Conservation (phyloP, 345 rosid species). For the Eucalyptus microcorys region DNA sequence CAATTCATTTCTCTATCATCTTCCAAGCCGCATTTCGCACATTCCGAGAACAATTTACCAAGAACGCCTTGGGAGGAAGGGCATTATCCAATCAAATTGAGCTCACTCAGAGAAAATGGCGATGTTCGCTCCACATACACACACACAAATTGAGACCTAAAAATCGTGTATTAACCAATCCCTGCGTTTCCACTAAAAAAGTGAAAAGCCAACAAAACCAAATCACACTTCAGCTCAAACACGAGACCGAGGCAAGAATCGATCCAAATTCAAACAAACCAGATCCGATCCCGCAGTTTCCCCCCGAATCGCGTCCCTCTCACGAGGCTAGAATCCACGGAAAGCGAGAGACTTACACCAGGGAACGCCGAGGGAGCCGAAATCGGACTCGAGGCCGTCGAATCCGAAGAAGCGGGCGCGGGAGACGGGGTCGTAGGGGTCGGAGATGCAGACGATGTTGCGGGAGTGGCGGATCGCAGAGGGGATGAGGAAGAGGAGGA, state of each 20-base stretch:
- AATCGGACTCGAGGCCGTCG: slow-evolving; percentile 80
- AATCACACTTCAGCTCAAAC: not conserved
- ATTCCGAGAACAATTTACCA: not conserved
- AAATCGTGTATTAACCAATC: not conserved
- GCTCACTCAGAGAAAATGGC: not conserved
- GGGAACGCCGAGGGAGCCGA: slow-evolving; percentile 94
- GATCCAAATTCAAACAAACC: not conserved
- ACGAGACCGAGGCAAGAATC: not conserved
- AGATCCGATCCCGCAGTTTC: slow-evolving; percentile 1
- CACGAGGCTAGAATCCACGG: not conserved
- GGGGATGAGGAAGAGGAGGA: slow-evolving; percentile 3
- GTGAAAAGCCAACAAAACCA: not conserved
- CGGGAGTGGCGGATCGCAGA: slow-evolving; percentile 32
- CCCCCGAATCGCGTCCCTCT: not conserved
- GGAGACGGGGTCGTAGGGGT: slow-evolving; percentile 44
- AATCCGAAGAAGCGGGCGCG: slow-evolving; percentile 63
- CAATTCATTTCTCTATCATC: not conserved
- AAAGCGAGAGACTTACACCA: slow-evolving; percentile 64
- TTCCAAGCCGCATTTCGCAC: not conserved
- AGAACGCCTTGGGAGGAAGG: not conserved
- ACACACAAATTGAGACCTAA: not conserved
- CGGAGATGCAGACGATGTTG: slow-evolving; percentile 61
- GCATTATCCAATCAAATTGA: not conserved
- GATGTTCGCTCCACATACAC: not conserved
- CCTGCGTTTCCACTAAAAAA: not conserved